Percentiles rank a stretch among this genome's conserved stretches.
These are phyloP conservation scores for Triticum turgidum DNA, from an alignment of 176 grass and related monocot species.

Conservation along the genomic window DNA sequence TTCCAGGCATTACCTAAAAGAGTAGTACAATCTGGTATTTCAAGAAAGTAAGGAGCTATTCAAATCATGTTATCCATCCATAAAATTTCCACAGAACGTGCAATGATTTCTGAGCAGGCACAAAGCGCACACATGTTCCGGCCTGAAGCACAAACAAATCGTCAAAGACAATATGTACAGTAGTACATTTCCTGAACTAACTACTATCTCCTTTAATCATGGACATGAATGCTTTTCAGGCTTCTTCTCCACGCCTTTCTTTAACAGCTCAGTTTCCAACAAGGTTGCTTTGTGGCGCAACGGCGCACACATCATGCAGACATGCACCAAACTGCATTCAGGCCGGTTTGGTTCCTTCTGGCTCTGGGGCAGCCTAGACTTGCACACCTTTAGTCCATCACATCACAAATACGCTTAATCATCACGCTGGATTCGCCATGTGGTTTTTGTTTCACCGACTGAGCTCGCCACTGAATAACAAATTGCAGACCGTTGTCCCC, in stretches of 20 bases:
- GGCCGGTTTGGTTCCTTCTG: background rate
- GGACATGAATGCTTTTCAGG: background rate
- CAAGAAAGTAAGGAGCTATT: background rate
- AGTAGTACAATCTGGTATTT: background rate
- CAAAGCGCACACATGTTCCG: background rate
- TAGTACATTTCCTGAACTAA: background rate
- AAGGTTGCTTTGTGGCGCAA: too few relatives aligned
- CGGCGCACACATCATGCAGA: background rate
- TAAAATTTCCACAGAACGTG: background rate
- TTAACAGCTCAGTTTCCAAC: too few relatives aligned
- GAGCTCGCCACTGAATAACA: background rate
- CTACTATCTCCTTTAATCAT: background rate
- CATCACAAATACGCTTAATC: background rate
- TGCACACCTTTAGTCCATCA: background rate
- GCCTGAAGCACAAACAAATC: background rate
- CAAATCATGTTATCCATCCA: background rate
- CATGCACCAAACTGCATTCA: background rate
- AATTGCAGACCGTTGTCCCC: slow-evolving; percentile 37
- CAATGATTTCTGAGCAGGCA: background rate
- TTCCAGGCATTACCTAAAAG: slow-evolving; percentile 6
- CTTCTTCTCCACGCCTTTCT: too few relatives aligned
- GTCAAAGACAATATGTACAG: background rate
- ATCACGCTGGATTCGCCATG: background rate
- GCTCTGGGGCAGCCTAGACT: background rate
- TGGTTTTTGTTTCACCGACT: background rate